Evolutionary conservation across 2,329 filamentous ascomycete species (phyloP).

Genomic region (Pseudocercospora musae): DNA sequence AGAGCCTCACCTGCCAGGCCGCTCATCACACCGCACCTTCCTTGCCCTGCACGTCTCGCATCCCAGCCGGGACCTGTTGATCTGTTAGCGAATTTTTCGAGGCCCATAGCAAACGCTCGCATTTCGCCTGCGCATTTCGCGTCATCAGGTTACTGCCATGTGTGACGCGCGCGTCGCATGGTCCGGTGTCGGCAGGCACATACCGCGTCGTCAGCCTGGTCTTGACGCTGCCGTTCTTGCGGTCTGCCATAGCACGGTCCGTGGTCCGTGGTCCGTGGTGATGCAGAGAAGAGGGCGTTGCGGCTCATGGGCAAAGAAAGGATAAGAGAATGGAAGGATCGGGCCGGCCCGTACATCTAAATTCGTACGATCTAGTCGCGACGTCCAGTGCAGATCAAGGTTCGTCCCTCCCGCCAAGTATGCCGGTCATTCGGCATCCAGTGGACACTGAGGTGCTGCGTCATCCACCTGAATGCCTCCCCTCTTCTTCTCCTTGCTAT

Average conservation of each 20-base stretch:
- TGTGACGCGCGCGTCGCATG: neutral
- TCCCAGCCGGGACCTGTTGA: constrained; percentile 17
- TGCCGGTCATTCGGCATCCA: constrained; percentile 66
- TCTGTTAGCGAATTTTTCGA: neutral
- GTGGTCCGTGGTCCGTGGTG: too few species aligned
- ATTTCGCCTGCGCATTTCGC: neutral
- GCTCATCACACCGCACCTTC: constrained; percentile 25
- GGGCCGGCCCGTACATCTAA: too few species aligned
- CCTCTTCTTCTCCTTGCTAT: constrained; percentile 78
- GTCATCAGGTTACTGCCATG: neutral
- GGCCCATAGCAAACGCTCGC: neutral
- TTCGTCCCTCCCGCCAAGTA: neutral
- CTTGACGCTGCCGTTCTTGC: neutral
- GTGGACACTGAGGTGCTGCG: constrained; percentile 66
- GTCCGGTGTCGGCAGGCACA: neutral
- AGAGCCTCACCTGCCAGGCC: constrained; percentile 12
- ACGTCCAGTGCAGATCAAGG: too few species aligned
- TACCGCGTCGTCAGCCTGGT: neutral
- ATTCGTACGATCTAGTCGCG: too few species aligned
- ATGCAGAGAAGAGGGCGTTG: neutral
- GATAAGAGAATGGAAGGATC: too few species aligned
- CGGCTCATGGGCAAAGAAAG: constrained; percentile 1
- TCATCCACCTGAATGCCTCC: constrained; percentile 86
- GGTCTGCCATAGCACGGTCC: too few species aligned
- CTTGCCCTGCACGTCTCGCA: constrained; percentile 26